Evolutionary conservation across 1,284 basidiomycete species (phyloP).

Genomic region (Ustilago shanxiensis): DNA sequence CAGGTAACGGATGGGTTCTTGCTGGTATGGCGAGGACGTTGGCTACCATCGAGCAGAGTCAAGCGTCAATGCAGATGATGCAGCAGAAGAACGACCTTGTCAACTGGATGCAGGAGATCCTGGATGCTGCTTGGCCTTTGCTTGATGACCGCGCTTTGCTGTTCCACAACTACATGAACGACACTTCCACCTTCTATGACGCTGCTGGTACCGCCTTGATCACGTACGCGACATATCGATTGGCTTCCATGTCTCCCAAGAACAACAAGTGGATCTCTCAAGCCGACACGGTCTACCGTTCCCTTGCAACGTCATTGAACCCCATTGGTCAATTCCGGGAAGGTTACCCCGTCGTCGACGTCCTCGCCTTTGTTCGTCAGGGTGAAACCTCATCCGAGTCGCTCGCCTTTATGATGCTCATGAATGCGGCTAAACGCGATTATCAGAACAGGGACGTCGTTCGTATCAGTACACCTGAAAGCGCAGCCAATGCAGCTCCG

Average conservation of each 20-base stretch:
- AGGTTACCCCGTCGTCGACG: slow-evolving; percentile 59
- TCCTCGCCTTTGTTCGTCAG: slow-evolving; percentile 51
- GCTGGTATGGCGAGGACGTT: slow-evolving; percentile 87
- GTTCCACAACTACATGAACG: slow-evolving; percentile 65
- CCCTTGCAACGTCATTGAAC: slow-evolving; percentile 47
- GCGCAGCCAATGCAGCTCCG: slow-evolving; percentile 20
- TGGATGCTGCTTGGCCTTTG: slow-evolving; percentile 77
- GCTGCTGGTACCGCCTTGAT: slow-evolving; percentile 62
- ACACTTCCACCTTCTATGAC: slow-evolving; percentile 55
- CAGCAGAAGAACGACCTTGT: slow-evolving; percentile 76
- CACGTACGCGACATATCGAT: slow-evolving; percentile 60
- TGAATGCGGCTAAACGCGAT: slow-evolving; percentile 63
- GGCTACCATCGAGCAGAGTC: slow-evolving; percentile 78
- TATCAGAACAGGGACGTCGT: slow-evolving; percentile 47
- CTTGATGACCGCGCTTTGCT: slow-evolving; percentile 70
- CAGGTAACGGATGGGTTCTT: slow-evolving; percentile 87
- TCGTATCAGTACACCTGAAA: slow-evolving; percentile 24
- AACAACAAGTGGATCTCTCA: slow-evolving; percentile 33
- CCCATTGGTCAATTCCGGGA: slow-evolving; percentile 48
- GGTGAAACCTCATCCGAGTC: slow-evolving; percentile 59
- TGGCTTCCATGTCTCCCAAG: slow-evolving; percentile 56
- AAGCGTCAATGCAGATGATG: slow-evolving; percentile 73
- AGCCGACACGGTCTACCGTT: slow-evolving; percentile 59
- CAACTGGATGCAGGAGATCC: slow-evolving; percentile 80
- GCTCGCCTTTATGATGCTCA: slow-evolving; percentile 62